These are phyloP conservation scores for Coccomyxa sp. DNA, from an alignment of 139 green algal genomes.

Conservation along the genomic window DNA sequence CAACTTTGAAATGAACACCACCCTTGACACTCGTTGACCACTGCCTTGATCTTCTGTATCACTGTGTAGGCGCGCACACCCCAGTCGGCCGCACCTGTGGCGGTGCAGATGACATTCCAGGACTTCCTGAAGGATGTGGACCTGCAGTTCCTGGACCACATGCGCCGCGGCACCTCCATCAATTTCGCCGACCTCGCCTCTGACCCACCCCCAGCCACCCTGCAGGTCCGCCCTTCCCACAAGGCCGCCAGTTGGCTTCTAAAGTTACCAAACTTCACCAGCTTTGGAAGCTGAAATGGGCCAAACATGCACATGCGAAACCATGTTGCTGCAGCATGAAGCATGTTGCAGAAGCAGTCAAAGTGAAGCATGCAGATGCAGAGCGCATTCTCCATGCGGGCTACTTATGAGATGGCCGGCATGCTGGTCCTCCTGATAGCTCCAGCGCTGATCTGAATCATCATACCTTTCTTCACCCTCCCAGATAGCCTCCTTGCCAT, in stretches of 20 bases:
- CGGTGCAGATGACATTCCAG: slow-evolving; percentile 46
- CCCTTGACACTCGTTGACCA: no score
- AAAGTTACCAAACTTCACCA: not conserved
- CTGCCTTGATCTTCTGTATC: no score
- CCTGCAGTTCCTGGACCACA: slow-evolving; percentile 73
- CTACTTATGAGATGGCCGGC: not conserved
- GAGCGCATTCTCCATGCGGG: not conserved
- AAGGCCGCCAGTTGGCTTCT: not conserved
- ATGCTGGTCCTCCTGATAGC: no score
- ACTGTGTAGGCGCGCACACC: no score
- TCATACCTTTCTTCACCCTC: no score
- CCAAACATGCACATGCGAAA: not conserved
- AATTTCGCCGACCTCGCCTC: slow-evolving; percentile 51
- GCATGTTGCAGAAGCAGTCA: not conserved
- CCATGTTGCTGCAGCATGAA: not conserved
- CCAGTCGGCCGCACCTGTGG: no score
- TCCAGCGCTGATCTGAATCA: no score
- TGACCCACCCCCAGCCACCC: slow-evolving; percentile 21
- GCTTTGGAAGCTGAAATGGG: not conserved
- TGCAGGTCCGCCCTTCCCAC: slow-evolving; percentile 4
- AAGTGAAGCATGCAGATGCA: not conserved
- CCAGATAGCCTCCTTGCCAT: no score
- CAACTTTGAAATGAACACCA: no score
- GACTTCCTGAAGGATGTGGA: slow-evolving; percentile 65
- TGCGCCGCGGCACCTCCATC: slow-evolving; percentile 69